Conservation (phyloP, 768 basidiomycete species). For the Solioccasus polychromus region DNA sequence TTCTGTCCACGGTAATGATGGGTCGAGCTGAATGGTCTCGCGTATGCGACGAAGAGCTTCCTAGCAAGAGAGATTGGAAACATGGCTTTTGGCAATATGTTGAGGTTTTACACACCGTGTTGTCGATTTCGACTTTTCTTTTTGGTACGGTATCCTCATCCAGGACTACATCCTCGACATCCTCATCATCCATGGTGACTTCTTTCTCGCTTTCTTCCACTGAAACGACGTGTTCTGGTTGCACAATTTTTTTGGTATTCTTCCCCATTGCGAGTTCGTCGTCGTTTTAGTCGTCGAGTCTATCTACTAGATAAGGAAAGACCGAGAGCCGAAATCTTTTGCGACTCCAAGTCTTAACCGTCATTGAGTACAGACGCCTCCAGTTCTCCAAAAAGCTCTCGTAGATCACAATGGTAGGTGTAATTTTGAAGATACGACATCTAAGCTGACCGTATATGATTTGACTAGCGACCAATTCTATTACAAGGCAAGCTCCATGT, state of each 20-base stretch:
- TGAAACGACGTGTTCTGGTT: constrained; percentile 8
- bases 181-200: constrained; percentile 74
- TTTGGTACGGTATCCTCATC: constrained; percentile 81
- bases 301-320: constrained; percentile 23
- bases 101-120: constrained; percentile 50
- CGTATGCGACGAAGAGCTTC: constrained; percentile 78
- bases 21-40: constrained; percentile 70
- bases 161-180: constrained; percentile 55
- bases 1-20: constrained; percentile 81
- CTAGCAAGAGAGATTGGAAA: constrained; percentile 34
- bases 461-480: constrained; percentile 64
- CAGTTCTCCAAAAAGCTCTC: not conserved
- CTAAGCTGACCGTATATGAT: not conserved
- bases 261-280: constrained; percentile 14
- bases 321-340: constrained; percentile 17
- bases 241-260: constrained; percentile 2
- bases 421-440: not conserved
- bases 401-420: constrained; percentile 16
- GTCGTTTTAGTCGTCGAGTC: not conserved
- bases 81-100: not conserved
- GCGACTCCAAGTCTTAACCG: not conserved
- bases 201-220: constrained; percentile 37
- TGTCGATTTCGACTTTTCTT: constrained; percentile 70
- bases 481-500: constrained; percentile 49
- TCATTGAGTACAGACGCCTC: not conserved